phyloP scores from a whole-genome alignment of 2,329 filamentous ascomycete genomes.

The Clarireedia paspali region DNA sequence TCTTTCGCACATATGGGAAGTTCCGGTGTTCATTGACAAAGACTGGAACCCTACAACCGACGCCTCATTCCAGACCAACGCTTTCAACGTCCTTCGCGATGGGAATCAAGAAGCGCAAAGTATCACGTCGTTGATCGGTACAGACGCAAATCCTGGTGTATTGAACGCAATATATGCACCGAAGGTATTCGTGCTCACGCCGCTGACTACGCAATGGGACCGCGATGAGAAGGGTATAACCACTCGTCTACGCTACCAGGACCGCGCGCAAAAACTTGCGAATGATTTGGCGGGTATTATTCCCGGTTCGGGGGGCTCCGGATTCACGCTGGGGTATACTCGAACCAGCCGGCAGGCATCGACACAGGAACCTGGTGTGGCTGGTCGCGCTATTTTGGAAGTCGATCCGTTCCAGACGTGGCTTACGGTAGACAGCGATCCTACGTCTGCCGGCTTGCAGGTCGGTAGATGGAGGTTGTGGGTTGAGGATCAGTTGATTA shows the following conservation, averaged over 20 bases:
- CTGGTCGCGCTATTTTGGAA: neutral
- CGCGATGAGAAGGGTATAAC: neutral
- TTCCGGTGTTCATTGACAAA: neutral
- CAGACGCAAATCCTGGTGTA: neutral
- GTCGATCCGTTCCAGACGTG: neutral
- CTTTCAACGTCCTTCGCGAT: neutral
- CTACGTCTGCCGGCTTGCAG: neutral
- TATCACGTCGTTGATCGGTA: neutral
- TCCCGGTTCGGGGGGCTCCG: neutral
- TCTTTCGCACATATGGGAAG: neutral
- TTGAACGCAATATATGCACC: neutral
- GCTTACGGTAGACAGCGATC: neutral
- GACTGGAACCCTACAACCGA: neutral
- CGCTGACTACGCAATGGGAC: neutral
- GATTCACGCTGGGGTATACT: neutral
- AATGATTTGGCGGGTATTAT: neutral
- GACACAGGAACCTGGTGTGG: too few species aligned
- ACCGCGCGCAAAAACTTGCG: neutral
- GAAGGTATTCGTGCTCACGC: neutral
- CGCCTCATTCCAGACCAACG: neutral
- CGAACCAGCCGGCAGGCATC: neutral
- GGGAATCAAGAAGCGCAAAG: neutral
- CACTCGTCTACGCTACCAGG: neutral
- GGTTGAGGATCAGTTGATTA: neutral
- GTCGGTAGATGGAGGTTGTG: neutral